Percentiles rank a stretch among this genome's conserved stretches.
These are phyloP conservation scores for Gonapodya prolifera DNA, from an alignment of 192 early-diverging fungal genomes.

Conservation along the genomic window DNA sequence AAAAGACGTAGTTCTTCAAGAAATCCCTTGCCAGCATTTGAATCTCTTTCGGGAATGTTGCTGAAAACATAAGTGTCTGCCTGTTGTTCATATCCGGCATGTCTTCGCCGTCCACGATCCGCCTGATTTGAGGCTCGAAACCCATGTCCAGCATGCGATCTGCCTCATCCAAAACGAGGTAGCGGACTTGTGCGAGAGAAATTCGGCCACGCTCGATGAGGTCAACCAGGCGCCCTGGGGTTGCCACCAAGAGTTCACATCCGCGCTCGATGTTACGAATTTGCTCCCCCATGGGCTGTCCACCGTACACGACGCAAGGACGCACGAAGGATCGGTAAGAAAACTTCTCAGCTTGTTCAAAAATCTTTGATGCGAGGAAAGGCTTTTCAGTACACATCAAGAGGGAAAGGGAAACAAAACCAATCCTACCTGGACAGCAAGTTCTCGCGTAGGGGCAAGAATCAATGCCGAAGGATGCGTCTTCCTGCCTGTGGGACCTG, in stretches of 20 bases:
- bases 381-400: too few relatives aligned
- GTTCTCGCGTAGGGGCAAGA: constrained; percentile 88
- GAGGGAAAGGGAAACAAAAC: too few relatives aligned
- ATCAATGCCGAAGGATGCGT: constrained; percentile 65
- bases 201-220: constrained; percentile 72
- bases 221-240: constrained; percentile 86
- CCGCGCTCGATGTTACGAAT: constrained; percentile 79
- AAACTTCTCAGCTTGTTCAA: constrained; percentile 71
- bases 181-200: constrained; percentile 58
- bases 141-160: constrained; percentile 99
- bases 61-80: constrained; percentile 94
- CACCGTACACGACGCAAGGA: constrained; percentile 90
- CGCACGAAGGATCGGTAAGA: constrained; percentile 70
- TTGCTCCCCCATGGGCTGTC: constrained; percentile 81
- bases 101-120: constrained; percentile 73
- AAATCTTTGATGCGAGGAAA: too few relatives aligned
- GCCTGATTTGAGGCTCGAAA: constrained; percentile 95
- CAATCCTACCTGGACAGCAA: constrained; percentile 90
- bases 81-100: constrained; percentile 43
- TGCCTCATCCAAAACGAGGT: constrained; percentile 58
- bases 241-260: constrained; percentile 83
- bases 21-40: constrained; percentile 87
- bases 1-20: constrained; percentile 65
- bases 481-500: constrained; percentile 27
- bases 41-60: constrained; percentile 91